These are phyloP conservation scores for Talaromyces stipitatus DNA, from an alignment of 495 filamentous ascomycete genomes.

Conservation along the genomic window DNA sequence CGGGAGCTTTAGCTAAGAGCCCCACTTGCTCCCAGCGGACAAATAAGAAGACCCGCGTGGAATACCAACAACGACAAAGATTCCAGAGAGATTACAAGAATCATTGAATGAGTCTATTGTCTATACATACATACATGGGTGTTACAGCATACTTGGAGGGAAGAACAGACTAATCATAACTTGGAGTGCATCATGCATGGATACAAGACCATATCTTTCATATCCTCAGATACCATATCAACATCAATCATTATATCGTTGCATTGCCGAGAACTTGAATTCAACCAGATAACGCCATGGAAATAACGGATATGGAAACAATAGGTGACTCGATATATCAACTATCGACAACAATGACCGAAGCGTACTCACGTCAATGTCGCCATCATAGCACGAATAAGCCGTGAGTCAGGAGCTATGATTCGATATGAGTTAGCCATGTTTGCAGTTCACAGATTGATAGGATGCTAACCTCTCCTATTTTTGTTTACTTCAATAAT, in stretches of 20 bases:
- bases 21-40: neutral
- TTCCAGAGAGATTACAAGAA: too few species aligned
- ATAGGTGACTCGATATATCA: neutral
- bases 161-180: neutral
- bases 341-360: neutral
- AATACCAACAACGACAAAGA: too few species aligned
- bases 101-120: too few species aligned
- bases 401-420: slow-evolving; percentile 51
- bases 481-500: slow-evolving; percentile 68
- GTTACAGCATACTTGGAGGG: neutral
- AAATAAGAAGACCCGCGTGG: too few species aligned
- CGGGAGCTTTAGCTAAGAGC: neutral
- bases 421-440: slow-evolving; percentile 12
- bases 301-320: neutral
- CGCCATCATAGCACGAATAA: slow-evolving; percentile 68
- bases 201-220: neutral
- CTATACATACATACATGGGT: neutral
- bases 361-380: slow-evolving; percentile 56
- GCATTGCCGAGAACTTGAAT: neutral
- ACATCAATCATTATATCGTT: neutral
- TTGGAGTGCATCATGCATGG: neutral
- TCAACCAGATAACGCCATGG: neutral
- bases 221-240: neutral
- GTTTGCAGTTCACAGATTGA: slow-evolving; percentile 8
- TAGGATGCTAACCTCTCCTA: slow-evolving; percentile 69